Base-by-base conservation (phyloP, 768 basidiomycete species). In the Cubamyces sp. region DNA sequence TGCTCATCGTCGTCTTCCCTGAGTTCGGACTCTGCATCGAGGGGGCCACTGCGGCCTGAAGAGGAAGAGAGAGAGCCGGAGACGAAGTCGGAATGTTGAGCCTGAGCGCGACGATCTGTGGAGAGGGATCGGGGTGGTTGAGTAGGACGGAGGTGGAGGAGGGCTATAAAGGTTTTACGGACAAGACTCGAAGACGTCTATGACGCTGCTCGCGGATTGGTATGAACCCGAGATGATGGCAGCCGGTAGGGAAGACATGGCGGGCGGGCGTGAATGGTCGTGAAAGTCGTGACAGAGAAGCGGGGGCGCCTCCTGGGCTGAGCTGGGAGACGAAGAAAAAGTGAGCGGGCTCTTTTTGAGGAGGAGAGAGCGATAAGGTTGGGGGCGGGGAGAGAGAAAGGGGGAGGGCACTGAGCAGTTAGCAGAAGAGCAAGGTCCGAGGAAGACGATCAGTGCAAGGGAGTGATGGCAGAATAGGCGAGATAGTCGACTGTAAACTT, bases 31-130 rank as follows among this genome's bases (percentile, higher is more conserved):
- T 69, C 69, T 48, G 69, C 54, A 30, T 70, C 66, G 53, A 64
- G 54, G 48, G 65, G 59, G 25, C 57, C 60, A 30, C 58, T 62
- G 26, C 26, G 59, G 28, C 64, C 71, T 37, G 78, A 76, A 18
- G 73, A 75, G 7, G 74, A 69, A 59, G 84, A 81, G 6, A 79
- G 76, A 3, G 82, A 75, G 12, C 81, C 77, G n/a, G 81, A 81
- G 25, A 87, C 80, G 8, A 86, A 84, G 53, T 83, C 84, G 21
- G 84, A 85, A 42, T 84, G 78, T 12, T 90, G 80, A 68, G 83
- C 87, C 69, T 90, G 88, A 8, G 87, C 78, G 30, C 90, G 83
- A 56, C 84, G 85, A 71, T 91, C 90, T 91, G 65, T 19, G 62
- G 59, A 43, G 60, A 12, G 52, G 64, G 28, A 57, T 48, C 45